Evolutionary conservation across 805 yeast genomes (phyloP), one percentile per base, ranked within the genome.

Genomic region (Starmerella bombi): DNA sequence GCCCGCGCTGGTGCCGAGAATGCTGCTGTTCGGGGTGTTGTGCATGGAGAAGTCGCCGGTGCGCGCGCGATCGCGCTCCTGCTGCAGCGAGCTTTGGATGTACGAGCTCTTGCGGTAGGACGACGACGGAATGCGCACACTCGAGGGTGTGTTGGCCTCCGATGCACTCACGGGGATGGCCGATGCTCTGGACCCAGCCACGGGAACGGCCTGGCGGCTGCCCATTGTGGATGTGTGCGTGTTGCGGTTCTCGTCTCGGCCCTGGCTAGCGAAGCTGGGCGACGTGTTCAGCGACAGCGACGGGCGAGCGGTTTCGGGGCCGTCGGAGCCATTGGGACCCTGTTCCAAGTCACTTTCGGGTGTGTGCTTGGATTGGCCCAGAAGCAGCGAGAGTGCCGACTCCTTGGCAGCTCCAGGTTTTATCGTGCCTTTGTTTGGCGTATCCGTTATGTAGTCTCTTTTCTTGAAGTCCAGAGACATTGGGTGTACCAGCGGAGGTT

Each of bases 1-100:
- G 27, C 53, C 50, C n/a, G 45, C 48, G n/a, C 46, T 34, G 8
- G 42, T 25, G 29, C 46, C 42, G 17, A 46, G 39, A 9, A 43
- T 17, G 32, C 48, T 43, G 30, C 43, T 37, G 21, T 17, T 37
- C 16, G 50, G 50, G 10, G 51, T 44, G 30, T 25, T 36, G 17
- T 50, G 42, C 5, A 36, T 25, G 31, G 44, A 29, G 34, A 42
- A 75, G 25, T 75, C 69, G 14, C 68, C 64, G 16, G 73, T 61
- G 31, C 64, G 49, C 17, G 48, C 48, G 14, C 50, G 27, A 41
- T 43, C 25, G 28, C 47, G 44, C 41, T 46, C 49, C 41, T 40
- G 45, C 47, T 33, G 46, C 34, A 43, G 40, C 23, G 44, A 23
- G 36, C 41, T 37, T n/a, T 49, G 50, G 14, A 38, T 41, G 15